Evolutionary conservation across 1,139 yeast species (phyloP).

Genomic region (Debaryomyces psychrophilus): DNA sequence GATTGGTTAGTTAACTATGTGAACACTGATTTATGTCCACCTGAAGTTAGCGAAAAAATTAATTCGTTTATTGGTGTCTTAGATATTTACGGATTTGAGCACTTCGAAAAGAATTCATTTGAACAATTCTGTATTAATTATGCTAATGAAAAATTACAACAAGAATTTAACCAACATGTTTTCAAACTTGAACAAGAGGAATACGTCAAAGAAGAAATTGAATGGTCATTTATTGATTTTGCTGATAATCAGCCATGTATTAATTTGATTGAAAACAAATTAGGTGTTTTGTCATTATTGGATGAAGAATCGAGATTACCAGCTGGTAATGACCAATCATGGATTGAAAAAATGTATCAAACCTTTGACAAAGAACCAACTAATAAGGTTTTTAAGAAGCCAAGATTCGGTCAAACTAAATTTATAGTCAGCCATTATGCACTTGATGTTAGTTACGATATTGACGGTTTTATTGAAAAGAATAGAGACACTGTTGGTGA

Average conservation of each 20-base stretch:
- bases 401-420: slow-evolving; percentile 90
- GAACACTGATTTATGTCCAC: slow-evolving; percentile 79
- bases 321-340: slow-evolving; percentile 89
- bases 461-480: slow-evolving; percentile 94
- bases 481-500: slow-evolving; percentile 97
- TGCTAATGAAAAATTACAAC: slow-evolving; percentile 96
- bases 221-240: slow-evolving; percentile 96
- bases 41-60: slow-evolving; percentile 60
- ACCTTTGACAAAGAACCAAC: slow-evolving; percentile 81
- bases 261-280: slow-evolving; percentile 82
- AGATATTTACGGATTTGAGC: slow-evolving; percentile 97
- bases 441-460: slow-evolving; percentile 87
- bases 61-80: slow-evolving; percentile 90
- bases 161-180: slow-evolving; percentile 96
- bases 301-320: slow-evolving; percentile 97
- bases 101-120: slow-evolving; percentile 89
- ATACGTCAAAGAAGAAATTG: slow-evolving; percentile 86
- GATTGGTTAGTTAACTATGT: slow-evolving; percentile 93
- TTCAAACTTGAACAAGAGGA: slow-evolving; percentile 97
- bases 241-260: slow-evolving; percentile 98
- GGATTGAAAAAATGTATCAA: slow-evolving; percentile 89
- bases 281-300: slow-evolving; percentile 84
- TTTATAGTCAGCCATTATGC: slow-evolving; percentile 94
- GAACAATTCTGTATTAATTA: slow-evolving; percentile 98
- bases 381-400: slow-evolving; percentile 82